Evolutionary conservation across 345 rosid species (phyloP).

Genomic region (Anastatica hierochuntica): DNA sequence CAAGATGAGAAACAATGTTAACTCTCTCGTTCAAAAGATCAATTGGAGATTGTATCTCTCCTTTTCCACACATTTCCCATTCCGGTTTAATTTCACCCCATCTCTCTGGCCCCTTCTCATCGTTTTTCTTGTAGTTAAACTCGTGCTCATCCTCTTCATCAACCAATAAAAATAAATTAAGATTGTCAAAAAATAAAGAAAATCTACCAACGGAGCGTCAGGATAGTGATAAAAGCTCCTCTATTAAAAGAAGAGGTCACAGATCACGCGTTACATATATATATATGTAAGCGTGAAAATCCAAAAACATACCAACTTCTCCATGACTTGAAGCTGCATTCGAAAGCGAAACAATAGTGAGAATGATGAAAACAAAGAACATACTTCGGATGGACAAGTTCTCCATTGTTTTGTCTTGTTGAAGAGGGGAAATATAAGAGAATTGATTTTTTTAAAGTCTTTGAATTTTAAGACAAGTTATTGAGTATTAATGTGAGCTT

Average conservation of each 20-base stretch:
- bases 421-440: background rate
- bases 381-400: conserved; percentile 12
- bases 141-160: conserved; percentile 55
- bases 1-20: conserved; percentile 43
- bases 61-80: conserved; percentile 56
- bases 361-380: conserved; percentile 5
- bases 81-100: conserved; percentile 68
- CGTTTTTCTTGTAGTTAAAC: conserved; percentile 35
- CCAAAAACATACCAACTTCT: conserved; percentile 16
- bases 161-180: too few relatives aligned
- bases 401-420: conserved; percentile 7
- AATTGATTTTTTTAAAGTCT: background rate
- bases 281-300: too few relatives aligned
- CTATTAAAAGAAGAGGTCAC: too few relatives aligned
- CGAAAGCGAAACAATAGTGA: conserved; percentile 1
- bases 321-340: conserved; percentile 17
- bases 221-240: too few relatives aligned
- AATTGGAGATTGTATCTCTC: conserved; percentile 81
- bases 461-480: conserved; percentile 1
- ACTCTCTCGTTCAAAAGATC: conserved; percentile 52
- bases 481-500: too few relatives aligned
- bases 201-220: too few relatives aligned
- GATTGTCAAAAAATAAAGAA: too few relatives aligned
- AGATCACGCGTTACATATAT: too few relatives aligned
- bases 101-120: conserved; percentile 43